Evolutionary conservation across 768 basidiomycete genomes (phyloP), one percentile per base, ranked within the genome.

Genomic region (Lactarius psammicola): DNA sequence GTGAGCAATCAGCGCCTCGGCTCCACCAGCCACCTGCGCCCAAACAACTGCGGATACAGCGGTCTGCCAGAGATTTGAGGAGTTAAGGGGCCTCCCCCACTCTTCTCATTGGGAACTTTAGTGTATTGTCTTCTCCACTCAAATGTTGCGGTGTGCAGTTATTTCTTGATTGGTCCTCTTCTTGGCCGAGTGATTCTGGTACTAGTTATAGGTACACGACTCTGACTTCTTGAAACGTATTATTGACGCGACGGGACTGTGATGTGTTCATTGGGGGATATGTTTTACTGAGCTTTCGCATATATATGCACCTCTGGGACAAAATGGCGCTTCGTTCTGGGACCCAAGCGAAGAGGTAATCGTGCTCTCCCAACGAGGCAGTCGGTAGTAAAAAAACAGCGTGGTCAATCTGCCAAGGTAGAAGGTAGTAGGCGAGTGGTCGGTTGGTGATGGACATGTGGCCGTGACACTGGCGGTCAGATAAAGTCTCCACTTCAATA

Each of bases 31-130:
- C 26, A 56, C 30, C 7, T 64, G n/a, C 65, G n/a, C 4, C 51
- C 65, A 10, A 60, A 46, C 33, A 54, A 38, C n/a, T 26, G 31
- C 11, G 9, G 30, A 40, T 69, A 68, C 51, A 59, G 9, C 10
- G 69, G 69, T 33, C 46, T 70, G n/a, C 69, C 69, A 4, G 69
- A 70, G 51, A 36, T 68, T 4, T 68, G n/a, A n/a, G n/a, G 67
- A 68, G 1, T 40, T 15, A 18, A 40, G 6, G 15, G 4, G 13
- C 38, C 38, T 18, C 34, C 34, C 38, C 38, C 38, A 5, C 6
- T 7, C 17, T 46, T 23, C 23, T n/a, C n/a, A 44, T 0, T 20
- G 20, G 42, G 7, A 44, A 8, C 44, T 46, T 0, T 46, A 11
- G 44, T 3, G n/a, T 11, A 3, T 1, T n/a, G n/a, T 46, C 44